These are phyloP conservation scores for Cyclotella choctawhatcheeana DNA, from an alignment of 108 stramenopile genomes.

Conservation along the genomic window DNA sequence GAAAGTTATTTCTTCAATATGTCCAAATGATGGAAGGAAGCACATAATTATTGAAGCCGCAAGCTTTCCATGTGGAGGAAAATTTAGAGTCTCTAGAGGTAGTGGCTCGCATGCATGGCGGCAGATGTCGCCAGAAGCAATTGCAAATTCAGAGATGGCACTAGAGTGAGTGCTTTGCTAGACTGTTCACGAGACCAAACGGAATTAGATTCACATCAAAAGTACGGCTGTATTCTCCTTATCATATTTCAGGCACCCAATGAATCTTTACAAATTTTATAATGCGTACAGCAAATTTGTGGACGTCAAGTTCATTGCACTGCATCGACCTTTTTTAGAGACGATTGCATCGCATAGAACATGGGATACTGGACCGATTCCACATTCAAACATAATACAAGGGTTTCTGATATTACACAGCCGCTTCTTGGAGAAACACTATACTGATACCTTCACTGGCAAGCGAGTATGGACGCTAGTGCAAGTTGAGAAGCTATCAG, in stretches of 20 bases:
- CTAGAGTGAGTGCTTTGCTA: no score
- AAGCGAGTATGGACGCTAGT: background rate
- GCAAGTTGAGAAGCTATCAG: background rate
- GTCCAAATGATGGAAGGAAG: background rate
- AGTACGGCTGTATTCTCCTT: no score
- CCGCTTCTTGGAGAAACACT: constrained; percentile 12
- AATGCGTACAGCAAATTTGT: constrained; percentile 6
- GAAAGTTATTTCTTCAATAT: constrained; percentile 1
- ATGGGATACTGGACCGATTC: constrained; percentile 11
- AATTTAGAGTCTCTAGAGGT: background rate
- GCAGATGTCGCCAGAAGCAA: constrained; percentile 11
- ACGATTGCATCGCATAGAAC: constrained; percentile 17
- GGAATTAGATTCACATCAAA: no score
- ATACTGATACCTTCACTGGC: background rate
- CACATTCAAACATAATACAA: constrained; percentile 13
- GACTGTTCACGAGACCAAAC: no score
- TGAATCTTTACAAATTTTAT: constrained; percentile 23
- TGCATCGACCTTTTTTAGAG: constrained; percentile 28
- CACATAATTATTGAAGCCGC: constrained; percentile 22
- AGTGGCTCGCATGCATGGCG: constrained; percentile 7
- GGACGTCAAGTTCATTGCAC: constrained; percentile 18
- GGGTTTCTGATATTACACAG: constrained; percentile 16
- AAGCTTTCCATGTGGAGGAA: constrained; percentile 17
- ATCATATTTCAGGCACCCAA: no score
- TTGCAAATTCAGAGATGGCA: constrained; percentile 11